phyloP scores from a whole-genome alignment of 1,284 basidiomycete species.

The Ceratobasidium sp. region DNA sequence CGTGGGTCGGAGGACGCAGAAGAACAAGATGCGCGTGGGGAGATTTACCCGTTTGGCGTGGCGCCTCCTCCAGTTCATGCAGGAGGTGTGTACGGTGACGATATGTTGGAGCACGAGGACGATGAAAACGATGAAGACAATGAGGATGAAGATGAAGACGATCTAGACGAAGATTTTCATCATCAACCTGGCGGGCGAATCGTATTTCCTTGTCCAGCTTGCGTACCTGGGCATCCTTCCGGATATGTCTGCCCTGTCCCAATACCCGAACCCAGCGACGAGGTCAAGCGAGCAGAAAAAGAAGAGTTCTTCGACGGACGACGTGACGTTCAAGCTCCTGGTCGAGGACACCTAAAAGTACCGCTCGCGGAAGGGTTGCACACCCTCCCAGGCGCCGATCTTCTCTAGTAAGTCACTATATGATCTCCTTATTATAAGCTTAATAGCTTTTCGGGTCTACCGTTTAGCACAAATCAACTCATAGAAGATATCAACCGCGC shows the following conservation, averaged over 20 bases:
- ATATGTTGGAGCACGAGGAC: conserved; percentile 45
- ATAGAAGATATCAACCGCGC: conserved; percentile 24
- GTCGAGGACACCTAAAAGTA: conserved; percentile 1
- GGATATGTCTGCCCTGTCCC: conserved; percentile 30
- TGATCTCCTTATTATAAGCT: neutral
- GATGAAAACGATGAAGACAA: conserved; percentile 20
- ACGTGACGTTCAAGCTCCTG: neutral
- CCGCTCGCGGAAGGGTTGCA: conserved; percentile 15
- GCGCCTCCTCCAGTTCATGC: neutral
- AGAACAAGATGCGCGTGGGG: conserved; percentile 14
- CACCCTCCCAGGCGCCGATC: neutral
- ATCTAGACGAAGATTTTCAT: conserved; percentile 29
- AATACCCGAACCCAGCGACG: conserved; percentile 39
- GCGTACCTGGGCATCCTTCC: conserved; percentile 29
- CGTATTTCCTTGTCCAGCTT: conserved; percentile 40
- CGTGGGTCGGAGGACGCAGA: conserved; percentile 2
- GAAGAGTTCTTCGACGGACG: conserved; percentile 24
- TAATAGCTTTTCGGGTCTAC: neutral
- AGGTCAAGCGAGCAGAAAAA: conserved; percentile 12
- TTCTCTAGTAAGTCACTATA: conserved; percentile 5
- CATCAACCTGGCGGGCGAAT: conserved; percentile 27
- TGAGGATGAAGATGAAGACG: conserved; percentile 31
- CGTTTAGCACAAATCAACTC: neutral
- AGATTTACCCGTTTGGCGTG: conserved; percentile 34
- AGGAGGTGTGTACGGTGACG: conserved; percentile 10